Base-by-base conservation (phyloP, 495 filamentous ascomycete genomes). In the Xylaria longipes region DNA sequence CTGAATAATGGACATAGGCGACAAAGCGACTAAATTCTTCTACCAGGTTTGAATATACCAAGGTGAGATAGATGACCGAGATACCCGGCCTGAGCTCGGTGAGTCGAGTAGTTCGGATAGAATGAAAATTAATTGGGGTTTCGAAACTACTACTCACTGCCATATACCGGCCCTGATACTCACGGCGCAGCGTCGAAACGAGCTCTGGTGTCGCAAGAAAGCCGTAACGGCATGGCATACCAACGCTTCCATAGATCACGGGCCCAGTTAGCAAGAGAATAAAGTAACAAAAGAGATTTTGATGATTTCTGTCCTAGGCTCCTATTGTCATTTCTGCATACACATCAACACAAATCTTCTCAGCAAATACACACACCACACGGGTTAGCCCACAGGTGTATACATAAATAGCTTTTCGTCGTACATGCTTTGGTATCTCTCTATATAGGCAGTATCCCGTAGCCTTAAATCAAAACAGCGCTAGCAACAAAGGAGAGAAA, bases 361-460 rank as follows among this genome's bases (percentile, higher is more conserved):
- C 25, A 11, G 29, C 14, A 31, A 46, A 60, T 33, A 68, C 46
- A 60, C 20, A 22, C 39, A n/a, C 33, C 43, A 15, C 15, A 37
- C 68, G 45, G 29, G 5, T 54, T 58, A 52, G 52, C 27, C 39
- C 22, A 60, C 37, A 54, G 45, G 68, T 54, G 58, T 70, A 63
- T 64, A 70, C 68, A 70, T 70, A 48, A 56, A 41, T 48, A 31
- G n/a, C 31, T 39, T 52, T 60, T 69, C 61, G 58, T 65, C 70
- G 50, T 71, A 71, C 70, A 71, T 67, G 70, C 70, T 60, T 61
- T 71, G 70, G 70, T 71, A 71, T 71, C 70, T 71, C 70, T 71
- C 70, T 71, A 71, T 67, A 71, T 67, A 61, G 45, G 29, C 17
- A 43, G 6, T 57, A 6, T 45, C 61, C 11, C 60, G 35, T 39